phyloP scores from a whole-genome alignment of 2,329 filamentous ascomycete genomes.

The Pestalotiopsis sp. region DNA sequence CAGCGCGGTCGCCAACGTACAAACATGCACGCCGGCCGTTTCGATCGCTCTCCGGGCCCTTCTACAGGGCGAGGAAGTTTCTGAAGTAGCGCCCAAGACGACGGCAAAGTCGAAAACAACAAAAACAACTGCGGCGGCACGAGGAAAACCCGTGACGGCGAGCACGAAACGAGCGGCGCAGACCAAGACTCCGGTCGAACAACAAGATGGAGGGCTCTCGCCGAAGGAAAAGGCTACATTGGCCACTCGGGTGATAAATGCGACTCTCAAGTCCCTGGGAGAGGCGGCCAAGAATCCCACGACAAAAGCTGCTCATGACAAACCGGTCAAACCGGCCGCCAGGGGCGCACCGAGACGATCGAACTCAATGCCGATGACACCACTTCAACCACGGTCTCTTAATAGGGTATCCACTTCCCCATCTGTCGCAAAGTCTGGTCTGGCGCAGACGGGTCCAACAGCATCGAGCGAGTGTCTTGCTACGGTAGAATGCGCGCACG shows the following conservation, averaged over 20 bases:
- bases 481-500: slow-evolving; percentile 69
- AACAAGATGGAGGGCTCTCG: slow-evolving; percentile 40
- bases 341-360: slow-evolving; percentile 54
- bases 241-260: slow-evolving; percentile 75
- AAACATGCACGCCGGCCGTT: slow-evolving; percentile 55
- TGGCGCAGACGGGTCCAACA: slow-evolving; percentile 22
- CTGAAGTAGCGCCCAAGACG: slow-evolving; percentile 27
- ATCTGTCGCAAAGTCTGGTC: slow-evolving; percentile 37
- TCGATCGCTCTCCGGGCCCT: slow-evolving; percentile 52
- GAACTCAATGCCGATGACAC: slow-evolving; percentile 60
- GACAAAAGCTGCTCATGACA: slow-evolving; percentile 36
- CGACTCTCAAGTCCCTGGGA: slow-evolving; percentile 68
- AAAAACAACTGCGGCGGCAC: slow-evolving; percentile 21
- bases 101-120: slow-evolving; percentile 32
- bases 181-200: slow-evolving; percentile 22
- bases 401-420: slow-evolving; percentile 63
- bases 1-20: slow-evolving; percentile 52
- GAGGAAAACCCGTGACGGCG: slow-evolving; percentile 15
- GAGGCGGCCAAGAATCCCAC: slow-evolving; percentile 61
- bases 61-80: slow-evolving; percentile 34
- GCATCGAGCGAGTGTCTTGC: slow-evolving; percentile 52
- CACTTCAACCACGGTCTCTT: slow-evolving; percentile 62
- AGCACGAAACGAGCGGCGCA: slow-evolving; percentile 13
- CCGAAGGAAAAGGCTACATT: slow-evolving; percentile 66
- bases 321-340: slow-evolving; percentile 37